Base-by-base conservation (phyloP, 2,329 filamentous ascomycete genomes). In the Pseudopithomyces chartarum region DNA sequence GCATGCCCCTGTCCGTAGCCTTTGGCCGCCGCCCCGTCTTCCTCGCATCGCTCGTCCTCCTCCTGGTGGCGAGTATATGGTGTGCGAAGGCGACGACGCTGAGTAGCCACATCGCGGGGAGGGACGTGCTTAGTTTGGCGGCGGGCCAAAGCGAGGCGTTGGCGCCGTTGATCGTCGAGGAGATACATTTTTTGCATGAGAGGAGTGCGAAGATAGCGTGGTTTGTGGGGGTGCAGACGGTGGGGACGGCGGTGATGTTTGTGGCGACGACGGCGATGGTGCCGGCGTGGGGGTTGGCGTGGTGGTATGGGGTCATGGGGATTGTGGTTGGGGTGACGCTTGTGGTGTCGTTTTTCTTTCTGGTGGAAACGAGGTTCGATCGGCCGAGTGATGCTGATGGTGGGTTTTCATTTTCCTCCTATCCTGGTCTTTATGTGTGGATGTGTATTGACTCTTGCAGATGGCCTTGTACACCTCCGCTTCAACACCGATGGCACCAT, bases 301-400 rank as follows among this genome's bases (percentile, higher is more conserved):
- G 78, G 43, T 81, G 79, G 79, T 81, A 81, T 42, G 71, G 73
- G 1, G 67, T 81, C 4, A 78, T 77, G 1, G 75, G 71, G 70
- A 1, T 58, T 80, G 0, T 60, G 68, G 1, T 77, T 66, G 3
- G 56, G 71, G 0, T 8, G 63, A 73, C 34, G 46, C 26, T 29
- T 4, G 8, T 29, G 4, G 5, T 29, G 26, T 29, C 26, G 26
- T 29, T 29, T 29, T 29, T 29, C 26, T 29, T 29, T 8, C 26
- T 29, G 4, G 26, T 29, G 26, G 26, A 29, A 8, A 29, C 26
- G 26, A 29, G 26, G 26, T 29, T 29, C 8, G 26, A 29, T 8
- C 26, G 26, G 26, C 26, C 26, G 26, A 29, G 26, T 29, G 26
- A 29, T 29, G 26, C 26, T 4, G 26, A 29, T 29, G 26, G 26